These are phyloP conservation scores for Coleophoma cylindrospora DNA, from an alignment of 2,329 filamentous ascomycete genomes.

Conservation along the genomic window DNA sequence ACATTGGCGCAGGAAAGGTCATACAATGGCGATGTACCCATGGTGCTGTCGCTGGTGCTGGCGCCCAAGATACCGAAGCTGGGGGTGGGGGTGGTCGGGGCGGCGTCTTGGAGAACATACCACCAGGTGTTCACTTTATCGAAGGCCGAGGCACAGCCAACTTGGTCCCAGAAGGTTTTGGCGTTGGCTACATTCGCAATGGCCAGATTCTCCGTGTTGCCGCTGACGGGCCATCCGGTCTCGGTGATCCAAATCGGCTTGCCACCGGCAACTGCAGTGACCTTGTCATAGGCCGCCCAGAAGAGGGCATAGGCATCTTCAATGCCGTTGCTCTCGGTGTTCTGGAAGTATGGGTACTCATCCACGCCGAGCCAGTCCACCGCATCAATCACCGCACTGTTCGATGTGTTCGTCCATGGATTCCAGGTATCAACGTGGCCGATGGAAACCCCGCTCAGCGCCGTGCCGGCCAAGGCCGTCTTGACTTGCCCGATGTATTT, in stretches of 20 bases:
- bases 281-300: constrained; percentile 57
- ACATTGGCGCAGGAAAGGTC: too few species aligned
- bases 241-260: constrained; percentile 84
- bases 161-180: constrained; percentile 71
- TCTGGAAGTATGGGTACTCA: constrained; percentile 83
- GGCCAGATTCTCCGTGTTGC: constrained; percentile 55
- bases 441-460: constrained; percentile 51
- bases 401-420: constrained; percentile 67
- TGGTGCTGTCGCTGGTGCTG: constrained; percentile 37
- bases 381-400: constrained; percentile 62
- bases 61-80: constrained; percentile 66
- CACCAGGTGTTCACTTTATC: constrained; percentile 66
- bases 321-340: constrained; percentile 61
- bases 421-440: constrained; percentile 93
- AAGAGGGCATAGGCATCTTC: constrained; percentile 62
- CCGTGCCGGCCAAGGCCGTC: constrained; percentile 56
- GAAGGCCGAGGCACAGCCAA: constrained; percentile 65
- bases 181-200: constrained; percentile 64
- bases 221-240: constrained; percentile 80
- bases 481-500: constrained; percentile 68
- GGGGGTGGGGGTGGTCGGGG: constrained; percentile 55
- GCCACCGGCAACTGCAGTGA: constrained; percentile 45
- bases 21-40: too few species aligned
- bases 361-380: constrained; percentile 81
- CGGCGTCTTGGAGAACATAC: constrained; percentile 69